Conservation (phyloP, 2,329 filamentous ascomycete species). For the Byssochlamys sp. region DNA sequence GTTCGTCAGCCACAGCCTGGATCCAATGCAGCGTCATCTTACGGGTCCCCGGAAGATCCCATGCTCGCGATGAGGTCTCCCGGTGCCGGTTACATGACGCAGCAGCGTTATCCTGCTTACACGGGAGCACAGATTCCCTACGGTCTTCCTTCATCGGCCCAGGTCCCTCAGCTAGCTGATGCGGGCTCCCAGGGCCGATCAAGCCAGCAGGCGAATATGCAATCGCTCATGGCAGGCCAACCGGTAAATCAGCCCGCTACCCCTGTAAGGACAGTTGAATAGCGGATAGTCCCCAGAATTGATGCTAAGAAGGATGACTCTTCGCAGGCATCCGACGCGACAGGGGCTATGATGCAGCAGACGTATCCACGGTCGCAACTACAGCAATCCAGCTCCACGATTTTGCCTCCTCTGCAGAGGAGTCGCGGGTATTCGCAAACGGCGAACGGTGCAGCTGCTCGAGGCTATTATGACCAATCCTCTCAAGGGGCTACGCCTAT, state of each 20-base stretch:
- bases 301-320: conserved; percentile 19
- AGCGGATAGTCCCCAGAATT: conserved; percentile 13
- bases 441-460: conserved; percentile 18
- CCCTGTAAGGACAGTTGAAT: conserved; percentile 25
- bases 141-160: conserved; percentile 22
- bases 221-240: conserved; percentile 22
- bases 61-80: conserved; percentile 14
- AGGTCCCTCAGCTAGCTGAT: conserved; percentile 27
- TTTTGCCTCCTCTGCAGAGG: conserved; percentile 27
- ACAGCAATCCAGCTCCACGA: conserved; percentile 19
- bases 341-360: conserved; percentile 28
- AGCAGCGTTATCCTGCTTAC: conserved; percentile 11
- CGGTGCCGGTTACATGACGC: conserved; percentile 9
- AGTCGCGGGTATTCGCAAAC: conserved; percentile 21
- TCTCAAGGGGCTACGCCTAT: conserved; percentile 24
- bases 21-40: conserved; percentile 7
- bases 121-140: conserved; percentile 24
- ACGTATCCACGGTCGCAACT: conserved; percentile 26
- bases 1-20: conserved; percentile 19
- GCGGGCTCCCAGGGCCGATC: conserved; percentile 22
- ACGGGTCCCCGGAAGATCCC: conserved; percentile 10
- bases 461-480: conserved; percentile 25
- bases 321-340: conserved; percentile 26
- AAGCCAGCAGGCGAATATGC: conserved; percentile 28
- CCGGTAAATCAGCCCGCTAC: conserved; percentile 26